Percentiles rank a stretch among this genome's conserved stretches.
Conservation (phyloP, 2,329 filamentous ascomycete species). For the Dothideomycetes sp. region DNA sequence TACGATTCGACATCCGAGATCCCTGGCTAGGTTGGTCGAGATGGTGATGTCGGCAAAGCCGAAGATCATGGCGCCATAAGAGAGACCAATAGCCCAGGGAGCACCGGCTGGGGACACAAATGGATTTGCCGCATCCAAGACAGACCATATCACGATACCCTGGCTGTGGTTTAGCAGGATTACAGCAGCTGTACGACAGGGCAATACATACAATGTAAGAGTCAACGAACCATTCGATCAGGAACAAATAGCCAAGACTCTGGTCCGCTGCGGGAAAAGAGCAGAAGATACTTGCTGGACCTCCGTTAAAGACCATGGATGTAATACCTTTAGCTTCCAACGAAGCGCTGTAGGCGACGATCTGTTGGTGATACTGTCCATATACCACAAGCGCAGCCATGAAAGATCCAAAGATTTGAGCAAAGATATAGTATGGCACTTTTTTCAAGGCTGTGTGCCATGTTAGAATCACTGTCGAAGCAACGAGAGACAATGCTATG, state of each 20-base stretch:
- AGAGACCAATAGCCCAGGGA: constrained; percentile 46
- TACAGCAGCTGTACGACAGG: not conserved
- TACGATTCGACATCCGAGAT: constrained; percentile 48
- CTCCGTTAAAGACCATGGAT: constrained; percentile 36
- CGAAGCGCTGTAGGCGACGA: constrained; percentile 29
- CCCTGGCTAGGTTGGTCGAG: constrained; percentile 46
- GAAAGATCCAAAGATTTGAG: constrained; percentile 47
- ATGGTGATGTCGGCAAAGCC: constrained; percentile 46
- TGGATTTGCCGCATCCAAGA: constrained; percentile 47
- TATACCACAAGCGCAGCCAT: constrained; percentile 44
- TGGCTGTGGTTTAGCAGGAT: constrained; percentile 8
- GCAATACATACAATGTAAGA: constrained; percentile 36
- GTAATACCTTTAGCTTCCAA: constrained; percentile 23
- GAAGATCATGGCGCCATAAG: constrained; percentile 38
- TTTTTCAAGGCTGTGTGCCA: constrained; percentile 44
- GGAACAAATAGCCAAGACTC: constrained; percentile 44
- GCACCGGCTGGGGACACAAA: constrained; percentile 38
- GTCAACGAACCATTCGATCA: constrained; percentile 50
- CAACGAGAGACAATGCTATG: no score
- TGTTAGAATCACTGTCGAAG: no score
- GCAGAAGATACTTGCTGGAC: constrained; percentile 45
- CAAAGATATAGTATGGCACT: constrained; percentile 45
- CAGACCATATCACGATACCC: constrained; percentile 47
- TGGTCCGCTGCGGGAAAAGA: constrained; percentile 41
- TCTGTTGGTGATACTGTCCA: constrained; percentile 45